A percentile compares a stretch with the other conserved stretches of the same genome.
Conservation (phyloP, 2,329 filamentous ascomycete species). For the Colletotrichum sp. region DNA sequence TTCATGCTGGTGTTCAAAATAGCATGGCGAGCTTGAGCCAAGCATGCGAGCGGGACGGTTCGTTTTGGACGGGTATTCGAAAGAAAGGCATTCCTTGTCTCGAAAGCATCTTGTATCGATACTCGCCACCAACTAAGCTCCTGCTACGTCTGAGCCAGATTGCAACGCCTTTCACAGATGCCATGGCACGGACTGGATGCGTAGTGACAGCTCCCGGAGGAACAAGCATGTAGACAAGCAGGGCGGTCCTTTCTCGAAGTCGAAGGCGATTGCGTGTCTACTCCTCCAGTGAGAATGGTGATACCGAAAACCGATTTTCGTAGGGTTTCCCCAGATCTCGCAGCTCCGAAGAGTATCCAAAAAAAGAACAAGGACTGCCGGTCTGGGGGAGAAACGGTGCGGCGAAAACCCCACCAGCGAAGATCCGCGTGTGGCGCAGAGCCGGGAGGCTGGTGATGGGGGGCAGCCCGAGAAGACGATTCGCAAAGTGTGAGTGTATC, state of each 20-base stretch:
- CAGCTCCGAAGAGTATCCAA: constrained; percentile 9
- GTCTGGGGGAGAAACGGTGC: neutral
- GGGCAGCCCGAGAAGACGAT: neutral
- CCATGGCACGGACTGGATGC: neutral
- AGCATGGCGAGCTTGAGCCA: neutral
- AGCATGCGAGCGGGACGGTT: neutral
- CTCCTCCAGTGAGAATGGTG: neutral
- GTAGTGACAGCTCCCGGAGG: neutral
- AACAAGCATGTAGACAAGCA: neutral
- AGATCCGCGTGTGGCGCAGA: constrained; percentile 22
- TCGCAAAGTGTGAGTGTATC: neutral
- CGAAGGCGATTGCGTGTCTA: neutral
- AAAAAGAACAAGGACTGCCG: constrained; percentile 24
- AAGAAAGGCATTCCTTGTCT: neutral
- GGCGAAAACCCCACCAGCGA: constrained; percentile 7
- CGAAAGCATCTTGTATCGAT: neutral
- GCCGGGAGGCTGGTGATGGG: constrained; percentile 6
- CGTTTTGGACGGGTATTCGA: neutral
- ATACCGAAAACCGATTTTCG: neutral
- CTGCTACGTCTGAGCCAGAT: neutral
- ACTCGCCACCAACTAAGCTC: constrained; percentile 4
- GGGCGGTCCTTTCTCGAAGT: neutral
- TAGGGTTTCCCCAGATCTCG: constrained; percentile 20
- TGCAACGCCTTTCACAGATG: neutral
- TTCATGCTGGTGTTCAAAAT: neutral